Percentiles rank a stretch among this genome's conserved stretches.
phyloP scores from a whole-genome alignment of 371 early-diverging fungal species.

The Sporodiniella umbellata region DNA sequence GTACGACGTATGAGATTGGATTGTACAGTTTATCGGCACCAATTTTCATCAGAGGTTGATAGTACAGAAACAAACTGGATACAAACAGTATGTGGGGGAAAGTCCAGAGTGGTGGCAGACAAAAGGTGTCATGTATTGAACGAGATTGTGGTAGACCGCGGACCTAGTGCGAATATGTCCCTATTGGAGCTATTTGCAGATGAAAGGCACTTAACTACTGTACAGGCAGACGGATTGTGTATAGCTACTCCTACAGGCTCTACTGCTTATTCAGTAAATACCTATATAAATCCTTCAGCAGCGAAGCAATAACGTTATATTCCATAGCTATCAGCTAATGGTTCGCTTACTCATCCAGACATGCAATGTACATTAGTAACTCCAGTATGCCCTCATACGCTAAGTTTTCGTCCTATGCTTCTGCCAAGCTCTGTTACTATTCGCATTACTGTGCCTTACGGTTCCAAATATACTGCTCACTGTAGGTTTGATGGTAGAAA shows the following conservation, averaged over 20 bases:
- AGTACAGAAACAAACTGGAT: slow-evolving; percentile 34
- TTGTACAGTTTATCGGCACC: slow-evolving; percentile 71
- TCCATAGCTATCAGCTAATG: slow-evolving; percentile 81
- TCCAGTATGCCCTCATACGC: slow-evolving; percentile 93
- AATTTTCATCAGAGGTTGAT: background rate
- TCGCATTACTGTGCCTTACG: slow-evolving; percentile 69
- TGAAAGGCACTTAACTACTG: slow-evolving; percentile 77
- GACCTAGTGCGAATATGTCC: slow-evolving; percentile 85
- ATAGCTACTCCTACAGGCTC: slow-evolving; percentile 94
- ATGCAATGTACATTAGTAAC: slow-evolving; percentile 89
- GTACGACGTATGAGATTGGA: slow-evolving; percentile 85
- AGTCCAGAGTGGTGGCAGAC: slow-evolving; percentile 19
- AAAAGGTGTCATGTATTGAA: slow-evolving; percentile 68
- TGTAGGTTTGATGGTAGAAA: slow-evolving; percentile 88
- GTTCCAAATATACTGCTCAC: slow-evolving; percentile 71
- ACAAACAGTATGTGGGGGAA: slow-evolving; percentile 14
- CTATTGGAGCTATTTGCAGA: slow-evolving; percentile 89
- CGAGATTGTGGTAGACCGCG: slow-evolving; percentile 83
- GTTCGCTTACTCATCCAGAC: slow-evolving; percentile 92
- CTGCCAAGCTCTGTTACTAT: slow-evolving; percentile 85
- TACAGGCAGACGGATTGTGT: slow-evolving; percentile 89
- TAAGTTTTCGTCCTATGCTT: slow-evolving; percentile 92
- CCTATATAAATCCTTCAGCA: slow-evolving; percentile 28
- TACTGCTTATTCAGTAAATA: slow-evolving; percentile 85
- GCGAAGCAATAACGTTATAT: too few species aligned